Evolutionary conservation across 2,329 filamentous ascomycete species (phyloP), one percentile per base, ranked within the genome.

Genomic region (Eutypella sp.): DNA sequence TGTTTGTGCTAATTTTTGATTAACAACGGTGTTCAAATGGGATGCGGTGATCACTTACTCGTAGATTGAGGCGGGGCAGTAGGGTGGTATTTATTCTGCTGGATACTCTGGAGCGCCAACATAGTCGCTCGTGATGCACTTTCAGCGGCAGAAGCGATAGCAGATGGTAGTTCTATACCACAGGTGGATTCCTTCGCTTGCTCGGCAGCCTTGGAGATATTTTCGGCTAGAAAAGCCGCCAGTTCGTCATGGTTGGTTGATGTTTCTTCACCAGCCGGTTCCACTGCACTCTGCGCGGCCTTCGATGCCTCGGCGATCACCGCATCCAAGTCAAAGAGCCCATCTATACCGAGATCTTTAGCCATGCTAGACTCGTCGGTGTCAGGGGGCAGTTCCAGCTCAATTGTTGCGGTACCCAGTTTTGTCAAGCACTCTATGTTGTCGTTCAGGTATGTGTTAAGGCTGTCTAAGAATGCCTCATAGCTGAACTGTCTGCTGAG

Each of bases 291-390:
- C 47, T 64, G 53, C 7, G 61, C 61, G 29, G 61, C 59, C 40
- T 54, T 60, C 2, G 62, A 62, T 6, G 62, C 62, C 44, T 63
- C 62, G 2, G 59, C 62, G 46, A 65, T 63, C 37, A 57, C 56
- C 27, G 62, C 61, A 23, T 62, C 59, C 20, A 65, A 44, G 25
- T 64, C 60, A 43, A 64, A 64, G 2, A 50, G 48, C 20, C 48
- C 53, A 34, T 59, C 52, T 19, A 61, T 19, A 41, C 49, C 53
- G 11, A 57, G 51, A 13, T 19, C 41, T 5, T 43, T 41, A 44
- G 46, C 49, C 8, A 57, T 57, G 19, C 49, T 46, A 19, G 57
- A 54, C 1, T 44, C 40, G 2, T 46, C 45, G 36, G 53, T 56
- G 5, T 61, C 59, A 24, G 49, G 37, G 18, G 47, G 20, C 6